Evolutionary conservation across 805 yeast species (phyloP).

Genomic region (Starmerella apicola): DNA sequence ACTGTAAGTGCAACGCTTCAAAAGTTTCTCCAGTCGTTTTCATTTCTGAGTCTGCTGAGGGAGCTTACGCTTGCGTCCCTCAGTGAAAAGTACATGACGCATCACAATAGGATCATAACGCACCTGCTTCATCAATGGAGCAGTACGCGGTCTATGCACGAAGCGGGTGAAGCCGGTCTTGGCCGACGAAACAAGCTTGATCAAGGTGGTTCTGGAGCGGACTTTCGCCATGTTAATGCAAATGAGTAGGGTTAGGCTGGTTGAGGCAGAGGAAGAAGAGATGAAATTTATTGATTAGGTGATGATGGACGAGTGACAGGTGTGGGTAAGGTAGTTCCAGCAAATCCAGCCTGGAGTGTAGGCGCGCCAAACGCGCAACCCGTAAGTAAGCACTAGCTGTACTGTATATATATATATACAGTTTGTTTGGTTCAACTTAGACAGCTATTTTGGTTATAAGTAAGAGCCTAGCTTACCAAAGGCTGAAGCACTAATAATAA

Average conservation of each 20-base stretch:
- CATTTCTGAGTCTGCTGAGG: constrained; percentile 18
- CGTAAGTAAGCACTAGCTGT: too few relatives aligned
- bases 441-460: too few relatives aligned
- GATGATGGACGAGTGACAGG: too few relatives aligned
- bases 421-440: too few relatives aligned
- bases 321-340: too few relatives aligned
- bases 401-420: too few relatives aligned
- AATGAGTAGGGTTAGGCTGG: background rate
- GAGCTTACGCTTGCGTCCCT: constrained; percentile 74
- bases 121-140: constrained; percentile 66
- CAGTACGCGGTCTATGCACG: constrained; percentile 67
- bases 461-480: too few relatives aligned
- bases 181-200: constrained; percentile 79
- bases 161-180: constrained; percentile 80
- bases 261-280: background rate
- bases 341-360: too few relatives aligned
- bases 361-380: too few relatives aligned
- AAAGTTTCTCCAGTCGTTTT: too few relatives aligned
- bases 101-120: constrained; percentile 75
- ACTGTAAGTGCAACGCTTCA: too few relatives aligned
- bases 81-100: constrained; percentile 84
- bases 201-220: constrained; percentile 67
- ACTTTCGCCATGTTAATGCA: constrained; percentile 42
- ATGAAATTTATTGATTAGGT: background rate
- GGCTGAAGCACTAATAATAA: too few relatives aligned